phyloP scores from a whole-genome alignment of 2,329 filamentous ascomycete species.

The Ophiostoma himal-ulmi region DNA sequence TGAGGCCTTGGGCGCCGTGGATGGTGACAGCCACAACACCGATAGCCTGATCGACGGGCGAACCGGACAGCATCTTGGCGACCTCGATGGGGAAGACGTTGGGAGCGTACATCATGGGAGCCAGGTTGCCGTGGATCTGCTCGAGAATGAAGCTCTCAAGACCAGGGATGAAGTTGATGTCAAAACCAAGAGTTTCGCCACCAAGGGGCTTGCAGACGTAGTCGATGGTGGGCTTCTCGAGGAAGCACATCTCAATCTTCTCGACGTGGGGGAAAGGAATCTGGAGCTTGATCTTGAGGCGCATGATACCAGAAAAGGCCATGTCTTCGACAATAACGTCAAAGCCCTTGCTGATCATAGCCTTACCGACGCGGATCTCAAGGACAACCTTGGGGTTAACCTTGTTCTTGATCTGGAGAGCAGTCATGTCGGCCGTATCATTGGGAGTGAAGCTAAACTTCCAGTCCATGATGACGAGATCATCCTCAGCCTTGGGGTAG shows the following conservation, averaged over 20 bases:
- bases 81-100: conserved; percentile 98
- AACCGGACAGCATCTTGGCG: conserved; percentile 94
- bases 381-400: conserved; percentile 95
- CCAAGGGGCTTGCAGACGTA: conserved; percentile 97
- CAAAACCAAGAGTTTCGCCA: conserved; percentile 91
- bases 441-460: conserved; percentile 99
- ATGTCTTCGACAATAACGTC: conserved; percentile 98
- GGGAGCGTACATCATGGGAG: conserved; percentile 95
- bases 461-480: conserved; percentile 98
- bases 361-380: conserved; percentile 91
- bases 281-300: conserved; percentile 95
- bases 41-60: conserved; percentile 89
- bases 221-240: conserved; percentile 82
- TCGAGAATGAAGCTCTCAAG: conserved; percentile 91
- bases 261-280: conserved; percentile 94
- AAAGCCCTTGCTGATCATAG: conserved; percentile 91
- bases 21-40: conserved; percentile 88
- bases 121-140: conserved; percentile 88
- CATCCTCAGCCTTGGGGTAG: conserved; percentile 90
- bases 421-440: conserved; percentile 85
- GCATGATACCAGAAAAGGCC: conserved; percentile 91
- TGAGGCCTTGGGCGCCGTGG: conserved; percentile 84
- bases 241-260: conserved; percentile 88
- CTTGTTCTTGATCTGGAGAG: conserved; percentile 85
- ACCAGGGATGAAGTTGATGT: conserved; percentile 98